Evolutionary conservation across 257 asterid genomes (phyloP).

Genomic region (Petunia axillaris): DNA sequence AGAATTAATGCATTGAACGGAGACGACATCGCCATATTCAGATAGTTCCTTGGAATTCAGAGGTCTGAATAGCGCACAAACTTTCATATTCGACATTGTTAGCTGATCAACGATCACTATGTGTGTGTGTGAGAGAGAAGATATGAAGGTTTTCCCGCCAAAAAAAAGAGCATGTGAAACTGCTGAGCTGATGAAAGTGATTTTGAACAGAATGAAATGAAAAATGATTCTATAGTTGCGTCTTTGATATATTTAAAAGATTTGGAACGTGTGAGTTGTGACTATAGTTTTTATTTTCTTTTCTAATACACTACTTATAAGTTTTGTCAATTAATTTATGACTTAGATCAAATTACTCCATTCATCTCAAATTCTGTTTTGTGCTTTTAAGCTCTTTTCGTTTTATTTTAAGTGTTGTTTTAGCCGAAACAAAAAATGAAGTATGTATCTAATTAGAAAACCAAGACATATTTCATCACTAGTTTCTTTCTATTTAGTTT

Average conservation of each 20-base stretch:
- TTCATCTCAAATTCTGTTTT: not conserved
- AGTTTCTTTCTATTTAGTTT: too few relatives aligned
- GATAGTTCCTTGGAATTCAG: constrained; percentile 66
- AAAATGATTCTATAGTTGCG: not conserved
- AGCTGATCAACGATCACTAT: not conserved
- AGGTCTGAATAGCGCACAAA: constrained; percentile 82
- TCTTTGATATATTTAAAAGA: not conserved
- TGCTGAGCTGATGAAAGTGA: not conserved
- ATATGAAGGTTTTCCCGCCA: constrained; percentile 23
- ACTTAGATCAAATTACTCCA: not conserved
- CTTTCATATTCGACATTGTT: constrained; percentile 66
- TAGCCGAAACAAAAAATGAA: too few relatives aligned
- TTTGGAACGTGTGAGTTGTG: not conserved
- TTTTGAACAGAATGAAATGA: not conserved
- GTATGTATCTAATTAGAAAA: too few relatives aligned
- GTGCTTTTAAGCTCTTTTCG: not conserved
- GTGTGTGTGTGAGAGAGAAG: not conserved
- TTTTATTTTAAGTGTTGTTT: too few relatives aligned
- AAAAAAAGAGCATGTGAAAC: not conserved
- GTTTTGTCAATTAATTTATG: not conserved
- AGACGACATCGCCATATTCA: constrained; percentile 59
- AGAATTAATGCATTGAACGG: constrained; percentile 56
- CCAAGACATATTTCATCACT: too few relatives aligned
- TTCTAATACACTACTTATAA: too few relatives aligned
- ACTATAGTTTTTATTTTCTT: too few relatives aligned